Evolutionary conservation across 441 rosid genomes (phyloP).

Genomic region (Gossypium trilobum): DNA sequence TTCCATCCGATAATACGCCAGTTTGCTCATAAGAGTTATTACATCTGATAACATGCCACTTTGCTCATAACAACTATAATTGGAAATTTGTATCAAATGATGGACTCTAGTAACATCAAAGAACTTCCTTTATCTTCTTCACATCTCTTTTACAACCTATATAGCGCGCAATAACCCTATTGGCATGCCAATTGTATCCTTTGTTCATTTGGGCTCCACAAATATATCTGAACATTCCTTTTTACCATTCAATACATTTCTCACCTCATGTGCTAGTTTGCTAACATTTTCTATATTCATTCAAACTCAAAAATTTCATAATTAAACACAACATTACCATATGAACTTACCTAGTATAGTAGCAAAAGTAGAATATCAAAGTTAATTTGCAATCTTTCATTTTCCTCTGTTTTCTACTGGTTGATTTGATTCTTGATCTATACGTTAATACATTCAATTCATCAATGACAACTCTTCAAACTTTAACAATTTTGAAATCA

Average conservation of each 20-base stretch:
- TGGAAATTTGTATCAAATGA: background rate
- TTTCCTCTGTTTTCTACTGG: background rate
- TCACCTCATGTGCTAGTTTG: background rate
- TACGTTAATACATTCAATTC: background rate
- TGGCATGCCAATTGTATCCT: background rate
- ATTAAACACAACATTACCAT: background rate
- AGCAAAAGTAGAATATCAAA: background rate
- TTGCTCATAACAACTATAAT: background rate
- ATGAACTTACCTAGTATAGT: background rate
- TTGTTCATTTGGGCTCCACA: background rate
- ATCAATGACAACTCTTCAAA: background rate
- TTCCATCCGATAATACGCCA: background rate
- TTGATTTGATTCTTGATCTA: background rate
- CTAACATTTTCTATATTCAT: too few species aligned
- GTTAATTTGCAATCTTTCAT: background rate
- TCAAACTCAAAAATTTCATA: background rate
- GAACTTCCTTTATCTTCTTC: background rate
- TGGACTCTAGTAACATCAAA: background rate
- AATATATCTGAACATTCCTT: background rate
- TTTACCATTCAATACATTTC: background rate
- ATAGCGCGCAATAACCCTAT: background rate
- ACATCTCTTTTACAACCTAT: background rate
- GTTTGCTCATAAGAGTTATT: background rate
- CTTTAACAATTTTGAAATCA: background rate
- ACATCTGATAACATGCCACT: background rate